Conservation (phyloP, 257 asterid genomes). For the Vinca minor region DNA sequence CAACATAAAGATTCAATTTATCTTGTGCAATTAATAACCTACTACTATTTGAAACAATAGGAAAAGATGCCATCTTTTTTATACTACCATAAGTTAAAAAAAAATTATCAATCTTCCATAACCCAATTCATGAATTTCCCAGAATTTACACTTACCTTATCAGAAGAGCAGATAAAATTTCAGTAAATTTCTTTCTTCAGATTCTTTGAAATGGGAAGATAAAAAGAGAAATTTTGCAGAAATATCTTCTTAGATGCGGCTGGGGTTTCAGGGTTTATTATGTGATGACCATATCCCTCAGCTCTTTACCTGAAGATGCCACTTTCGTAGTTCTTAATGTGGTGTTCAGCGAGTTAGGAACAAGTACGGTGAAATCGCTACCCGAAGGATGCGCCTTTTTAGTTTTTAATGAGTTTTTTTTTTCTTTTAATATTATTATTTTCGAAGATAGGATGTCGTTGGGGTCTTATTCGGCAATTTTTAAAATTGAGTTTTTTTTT, state of each 20-base stretch:
- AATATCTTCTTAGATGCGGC: neutral
- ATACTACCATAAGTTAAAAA: conserved; percentile 22
- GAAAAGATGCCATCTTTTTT: conserved; percentile 55
- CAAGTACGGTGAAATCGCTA: too few relatives aligned
- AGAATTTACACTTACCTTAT: conserved; percentile 5
- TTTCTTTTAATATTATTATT: too few relatives aligned
- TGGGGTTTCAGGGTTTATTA: neutral
- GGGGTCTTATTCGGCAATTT: too few relatives aligned
- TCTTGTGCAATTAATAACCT: conserved; percentile 36
- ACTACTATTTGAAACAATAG: conserved; percentile 49
- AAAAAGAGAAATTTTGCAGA: neutral
- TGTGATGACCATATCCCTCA: neutral
- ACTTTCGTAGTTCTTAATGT: neutral
- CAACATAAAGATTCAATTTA: conserved; percentile 31
- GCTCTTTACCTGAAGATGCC: neutral
- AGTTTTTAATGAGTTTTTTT: too few relatives aligned
- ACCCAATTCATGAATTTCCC: conserved; percentile 8
- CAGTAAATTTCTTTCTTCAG: neutral
- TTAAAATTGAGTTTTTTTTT: too few relatives aligned
- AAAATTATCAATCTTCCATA: conserved; percentile 34
- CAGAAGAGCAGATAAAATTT: neutral
- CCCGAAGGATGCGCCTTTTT: too few relatives aligned
- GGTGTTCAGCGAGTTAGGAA: too few relatives aligned
- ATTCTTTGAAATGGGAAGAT: neutral
- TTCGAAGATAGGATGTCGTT: too few relatives aligned